Conservation (phyloP, 116 monocot genomes). For the Zostera marina region DNA sequence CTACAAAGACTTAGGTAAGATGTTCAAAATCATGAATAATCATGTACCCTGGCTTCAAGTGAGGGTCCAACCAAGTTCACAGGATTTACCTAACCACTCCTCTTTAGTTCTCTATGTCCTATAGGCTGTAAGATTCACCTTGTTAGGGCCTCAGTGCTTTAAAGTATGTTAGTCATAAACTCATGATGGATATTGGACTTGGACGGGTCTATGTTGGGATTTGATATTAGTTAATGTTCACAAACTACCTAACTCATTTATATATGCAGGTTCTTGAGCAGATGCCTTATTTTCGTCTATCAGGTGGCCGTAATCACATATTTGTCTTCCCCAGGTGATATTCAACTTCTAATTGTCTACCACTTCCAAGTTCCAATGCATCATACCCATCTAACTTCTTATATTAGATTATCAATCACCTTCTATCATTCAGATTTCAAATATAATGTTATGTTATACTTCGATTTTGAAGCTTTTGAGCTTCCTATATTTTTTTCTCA, state of each 20-base stretch:
- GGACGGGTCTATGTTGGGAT: neutral
- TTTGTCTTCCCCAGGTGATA: slow-evolving; percentile 93
- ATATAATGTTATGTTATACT: slow-evolving; percentile 1
- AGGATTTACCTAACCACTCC: too few species aligned
- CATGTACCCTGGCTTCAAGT: too few species aligned
- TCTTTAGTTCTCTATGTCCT: too few species aligned
- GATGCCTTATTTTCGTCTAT: slow-evolving; percentile 91
- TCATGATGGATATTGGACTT: too few species aligned
- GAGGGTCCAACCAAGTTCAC: too few species aligned
- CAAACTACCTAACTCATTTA: neutral
- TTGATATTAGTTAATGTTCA: neutral
- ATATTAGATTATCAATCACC: neutral
- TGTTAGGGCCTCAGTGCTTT: too few species aligned
- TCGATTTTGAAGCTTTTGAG: neutral
- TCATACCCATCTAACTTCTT: neutral
- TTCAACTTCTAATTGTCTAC: neutral
- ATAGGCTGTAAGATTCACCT: too few species aligned
- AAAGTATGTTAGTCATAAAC: too few species aligned
- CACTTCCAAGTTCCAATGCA: neutral
- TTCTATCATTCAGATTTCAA: neutral
- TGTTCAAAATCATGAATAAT: too few species aligned
- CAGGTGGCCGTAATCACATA: slow-evolving; percentile 86
- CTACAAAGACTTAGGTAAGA: too few species aligned
- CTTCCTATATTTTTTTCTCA: neutral
- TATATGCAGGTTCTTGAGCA: slow-evolving; percentile 65